Percentiles rank a stretch among this genome's conserved stretches.
These are phyloP conservation scores for Byssochlamys sp. DNA, from an alignment of 2,329 filamentous ascomycete species.

Conservation along the genomic window DNA sequence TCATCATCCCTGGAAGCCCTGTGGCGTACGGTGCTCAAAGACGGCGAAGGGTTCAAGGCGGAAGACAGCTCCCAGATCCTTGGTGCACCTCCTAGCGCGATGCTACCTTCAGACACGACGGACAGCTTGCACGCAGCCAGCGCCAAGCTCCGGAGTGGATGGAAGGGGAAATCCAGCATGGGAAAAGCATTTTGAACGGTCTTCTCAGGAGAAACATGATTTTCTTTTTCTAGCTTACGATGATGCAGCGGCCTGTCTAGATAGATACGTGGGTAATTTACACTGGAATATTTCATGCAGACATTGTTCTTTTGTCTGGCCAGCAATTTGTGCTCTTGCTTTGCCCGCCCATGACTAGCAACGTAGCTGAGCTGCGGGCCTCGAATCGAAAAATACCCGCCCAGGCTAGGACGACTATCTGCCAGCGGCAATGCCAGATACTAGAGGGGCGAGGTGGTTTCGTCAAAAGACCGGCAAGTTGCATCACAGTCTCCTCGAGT, in stretches of 20 bases:
- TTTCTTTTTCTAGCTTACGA: background rate
- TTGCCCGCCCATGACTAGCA: too few relatives aligned
- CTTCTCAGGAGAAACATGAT: background rate
- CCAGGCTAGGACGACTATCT: background rate
- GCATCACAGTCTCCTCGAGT: background rate
- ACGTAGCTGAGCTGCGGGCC: background rate
- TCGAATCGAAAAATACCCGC: background rate
- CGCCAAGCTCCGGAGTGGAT: constrained; percentile 16
- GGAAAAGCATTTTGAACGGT: constrained; percentile 6
- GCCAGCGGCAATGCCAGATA: background rate
- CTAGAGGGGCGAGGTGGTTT: background rate
- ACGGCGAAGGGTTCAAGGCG: constrained; percentile 57
- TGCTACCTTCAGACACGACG: constrained; percentile 20
- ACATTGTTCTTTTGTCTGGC: background rate
- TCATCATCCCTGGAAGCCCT: constrained; percentile 59
- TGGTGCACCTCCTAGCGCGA: constrained; percentile 12
- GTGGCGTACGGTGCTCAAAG: constrained; percentile 63
- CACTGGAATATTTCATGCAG: background rate
- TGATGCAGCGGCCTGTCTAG: background rate
- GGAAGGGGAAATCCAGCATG: constrained; percentile 13
- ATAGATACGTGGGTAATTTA: background rate
- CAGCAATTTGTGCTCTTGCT: background rate
- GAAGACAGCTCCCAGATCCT: constrained; percentile 28
- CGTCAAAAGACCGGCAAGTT: background rate
- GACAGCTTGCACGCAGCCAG: constrained; percentile 14